phyloP scores from a whole-genome alignment of 73 alveolate genomes.

The Tetrahymena borealis region DNA sequence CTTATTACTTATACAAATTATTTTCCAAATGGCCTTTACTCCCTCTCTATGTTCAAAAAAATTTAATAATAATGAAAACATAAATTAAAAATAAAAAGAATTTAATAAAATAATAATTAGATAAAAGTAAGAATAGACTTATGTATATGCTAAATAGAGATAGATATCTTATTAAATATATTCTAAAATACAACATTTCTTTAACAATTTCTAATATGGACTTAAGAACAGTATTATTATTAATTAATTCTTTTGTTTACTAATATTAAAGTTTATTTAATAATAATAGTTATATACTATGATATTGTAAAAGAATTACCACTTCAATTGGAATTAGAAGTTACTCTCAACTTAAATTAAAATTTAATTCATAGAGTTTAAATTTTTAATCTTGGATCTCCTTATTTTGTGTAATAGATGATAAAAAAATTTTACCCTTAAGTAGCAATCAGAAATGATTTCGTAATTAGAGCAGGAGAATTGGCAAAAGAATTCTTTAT shows the following conservation, averaged over 20 bases:
- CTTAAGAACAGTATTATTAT: background rate
- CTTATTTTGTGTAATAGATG: constrained; percentile 28
- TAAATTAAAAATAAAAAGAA: no score
- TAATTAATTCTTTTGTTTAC: no score
- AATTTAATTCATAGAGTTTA: constrained; percentile 44
- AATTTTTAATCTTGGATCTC: constrained; percentile 48
- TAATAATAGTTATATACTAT: background rate
- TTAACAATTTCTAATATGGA: background rate
- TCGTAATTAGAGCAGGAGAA: constrained; percentile 30
- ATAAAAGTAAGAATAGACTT: background rate
- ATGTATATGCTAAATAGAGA: background rate
- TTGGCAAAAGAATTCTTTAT: constrained; percentile 48
- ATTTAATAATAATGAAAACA: no score
- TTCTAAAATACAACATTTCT: background rate
- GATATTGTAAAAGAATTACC: constrained; percentile 47
- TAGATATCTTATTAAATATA: background rate
- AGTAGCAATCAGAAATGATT: constrained; percentile 19
- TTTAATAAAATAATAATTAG: no score
- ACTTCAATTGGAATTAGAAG: constrained; percentile 25
- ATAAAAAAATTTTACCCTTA: constrained; percentile 37
- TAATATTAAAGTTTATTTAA: no score
- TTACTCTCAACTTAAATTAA: constrained; percentile 26
- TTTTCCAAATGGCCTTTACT: no score
- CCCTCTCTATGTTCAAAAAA: no score
- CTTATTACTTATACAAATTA: no score